Evolutionary conservation across 176 grass and related monocot genomes (phyloP).

Genomic region (Luzula sylvatica): DNA sequence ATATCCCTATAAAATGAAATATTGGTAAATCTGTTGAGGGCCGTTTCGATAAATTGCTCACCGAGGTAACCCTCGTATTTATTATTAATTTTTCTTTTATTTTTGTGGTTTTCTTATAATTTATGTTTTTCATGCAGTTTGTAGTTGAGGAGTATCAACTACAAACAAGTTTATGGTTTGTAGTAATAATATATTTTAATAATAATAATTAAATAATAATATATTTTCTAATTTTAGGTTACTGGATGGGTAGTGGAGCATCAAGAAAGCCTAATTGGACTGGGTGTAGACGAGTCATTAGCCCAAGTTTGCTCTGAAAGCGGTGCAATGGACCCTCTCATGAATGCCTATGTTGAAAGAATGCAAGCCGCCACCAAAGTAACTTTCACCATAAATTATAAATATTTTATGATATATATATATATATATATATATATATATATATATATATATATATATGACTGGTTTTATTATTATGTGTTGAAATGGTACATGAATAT

Average conservation of each 20-base stretch:
- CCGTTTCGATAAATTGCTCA: constrained; percentile 80
- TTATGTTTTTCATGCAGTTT: constrained; percentile 45
- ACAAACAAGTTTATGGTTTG: no score
- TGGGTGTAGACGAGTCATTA: constrained; percentile 92
- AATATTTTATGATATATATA: no score
- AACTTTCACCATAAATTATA: constrained; percentile 5
- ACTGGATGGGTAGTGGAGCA: constrained; percentile 98
- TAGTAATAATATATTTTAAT: no score
- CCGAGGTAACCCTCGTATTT: constrained; percentile 36
- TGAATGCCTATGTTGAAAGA: constrained; percentile 97
- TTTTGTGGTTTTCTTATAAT: constrained; percentile 19
- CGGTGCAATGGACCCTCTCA: constrained; percentile 96
- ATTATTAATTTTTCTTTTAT: constrained; percentile 8
- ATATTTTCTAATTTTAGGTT: constrained; percentile 47
- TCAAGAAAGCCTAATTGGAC: constrained; percentile 93
- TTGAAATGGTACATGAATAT: constrained; percentile 99
- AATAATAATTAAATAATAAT: constrained; percentile 14
- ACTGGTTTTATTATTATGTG: constrained; percentile 30
- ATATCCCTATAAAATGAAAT: no score
- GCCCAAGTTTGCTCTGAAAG: constrained; percentile 99
- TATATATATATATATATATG: background rate
- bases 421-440: no score
- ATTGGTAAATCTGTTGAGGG: constrained; percentile 90
- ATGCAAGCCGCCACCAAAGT: constrained; percentile 99
- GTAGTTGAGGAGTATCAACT: constrained; percentile 94